These are phyloP conservation scores for Leccinum subatratum DNA, from an alignment of 1,284 basidiomycete species.

Conservation along the genomic window DNA sequence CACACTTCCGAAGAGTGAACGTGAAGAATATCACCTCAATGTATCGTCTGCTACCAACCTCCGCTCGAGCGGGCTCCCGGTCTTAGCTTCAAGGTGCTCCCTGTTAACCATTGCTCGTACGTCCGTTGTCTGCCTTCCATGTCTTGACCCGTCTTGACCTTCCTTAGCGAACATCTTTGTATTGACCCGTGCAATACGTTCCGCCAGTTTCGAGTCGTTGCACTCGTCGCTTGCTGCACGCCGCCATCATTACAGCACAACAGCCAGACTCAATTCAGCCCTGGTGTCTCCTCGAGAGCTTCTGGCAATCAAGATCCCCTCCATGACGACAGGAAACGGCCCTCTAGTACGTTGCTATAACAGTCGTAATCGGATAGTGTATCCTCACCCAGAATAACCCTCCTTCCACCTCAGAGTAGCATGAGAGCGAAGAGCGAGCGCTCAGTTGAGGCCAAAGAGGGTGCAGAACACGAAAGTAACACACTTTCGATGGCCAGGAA, in stretches of 20 bases:
- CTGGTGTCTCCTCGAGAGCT: slow-evolving; percentile 11
- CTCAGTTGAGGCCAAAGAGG: slow-evolving; percentile 51
- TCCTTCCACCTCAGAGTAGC: slow-evolving; percentile 50
- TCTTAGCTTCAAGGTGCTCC: neutral
- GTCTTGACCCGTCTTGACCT: neutral
- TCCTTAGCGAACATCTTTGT: neutral
- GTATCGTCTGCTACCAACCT: too few species aligned
- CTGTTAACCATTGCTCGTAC: neutral
- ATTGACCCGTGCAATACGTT: neutral
- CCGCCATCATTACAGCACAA: neutral
- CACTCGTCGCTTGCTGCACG: neutral
- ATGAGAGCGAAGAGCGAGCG: slow-evolving; percentile 38
- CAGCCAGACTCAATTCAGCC: too few species aligned
- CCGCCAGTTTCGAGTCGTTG: neutral
- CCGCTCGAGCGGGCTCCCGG: too few species aligned
- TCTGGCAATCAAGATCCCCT: slow-evolving; percentile 34
- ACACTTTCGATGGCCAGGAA: slow-evolving; percentile 50
- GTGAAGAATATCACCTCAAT: too few species aligned
- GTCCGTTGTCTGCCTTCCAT: too few species aligned
- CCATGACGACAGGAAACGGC: slow-evolving; percentile 21
- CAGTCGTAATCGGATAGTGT: slow-evolving; percentile 30
- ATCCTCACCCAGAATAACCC: slow-evolving; percentile 9
- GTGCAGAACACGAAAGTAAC: slow-evolving; percentile 48
- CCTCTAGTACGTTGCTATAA: slow-evolving; percentile 37
- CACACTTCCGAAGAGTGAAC: too few species aligned